A percentile compares a stretch with the other conserved stretches of the same genome.
Conservation (phyloP, 352 stramenopile species). For the Lagenidium sp. region DNA sequence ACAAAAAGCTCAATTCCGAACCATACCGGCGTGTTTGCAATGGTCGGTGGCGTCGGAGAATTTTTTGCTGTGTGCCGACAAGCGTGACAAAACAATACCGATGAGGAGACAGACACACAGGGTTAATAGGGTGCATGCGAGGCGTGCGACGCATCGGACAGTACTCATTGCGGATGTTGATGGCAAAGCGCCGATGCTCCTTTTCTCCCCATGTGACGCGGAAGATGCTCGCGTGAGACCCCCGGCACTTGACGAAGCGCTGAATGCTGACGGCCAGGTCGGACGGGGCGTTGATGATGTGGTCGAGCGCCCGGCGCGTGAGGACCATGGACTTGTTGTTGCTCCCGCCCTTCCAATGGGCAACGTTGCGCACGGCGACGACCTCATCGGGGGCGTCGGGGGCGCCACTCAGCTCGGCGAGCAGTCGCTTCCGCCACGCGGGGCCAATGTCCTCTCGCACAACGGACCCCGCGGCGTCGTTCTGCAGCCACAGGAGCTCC, state of each 20-base stretch:
- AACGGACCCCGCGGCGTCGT: conserved; percentile 33
- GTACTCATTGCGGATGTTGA: conserved; percentile 73
- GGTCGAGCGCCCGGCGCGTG: conserved; percentile 42
- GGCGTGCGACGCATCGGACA: too few relatives aligned
- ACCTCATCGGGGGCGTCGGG: conserved; percentile 21
- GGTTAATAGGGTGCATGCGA: too few relatives aligned
- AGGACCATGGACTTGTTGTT: conserved; percentile 58
- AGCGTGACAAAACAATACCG: too few relatives aligned
- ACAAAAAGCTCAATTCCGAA: too few relatives aligned
- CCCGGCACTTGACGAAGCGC: conserved; percentile 63
- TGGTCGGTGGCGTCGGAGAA: too few relatives aligned
- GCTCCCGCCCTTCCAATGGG: conserved; percentile 29
- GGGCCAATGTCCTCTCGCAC: conserved; percentile 33
- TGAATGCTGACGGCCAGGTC: conserved; percentile 58
- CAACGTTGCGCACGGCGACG: conserved; percentile 47
- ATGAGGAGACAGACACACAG: too few relatives aligned
- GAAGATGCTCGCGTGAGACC: conserved; percentile 59
- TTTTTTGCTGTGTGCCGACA: too few relatives aligned
- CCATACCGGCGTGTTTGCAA: too few relatives aligned
- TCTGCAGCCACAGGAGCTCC: conserved; percentile 47
- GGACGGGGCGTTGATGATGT: conserved; percentile 36
- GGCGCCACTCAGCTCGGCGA: conserved; percentile 22
- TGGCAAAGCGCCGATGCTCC: conserved; percentile 46
- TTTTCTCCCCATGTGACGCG: conserved; percentile 47
- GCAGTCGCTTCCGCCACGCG: conserved; percentile 53